Percentiles rank a stretch among this genome's conserved stretches.
Conservation (phyloP, 192 early-diverging fungal genomes). For the Geranomyces michiganensis region DNA sequence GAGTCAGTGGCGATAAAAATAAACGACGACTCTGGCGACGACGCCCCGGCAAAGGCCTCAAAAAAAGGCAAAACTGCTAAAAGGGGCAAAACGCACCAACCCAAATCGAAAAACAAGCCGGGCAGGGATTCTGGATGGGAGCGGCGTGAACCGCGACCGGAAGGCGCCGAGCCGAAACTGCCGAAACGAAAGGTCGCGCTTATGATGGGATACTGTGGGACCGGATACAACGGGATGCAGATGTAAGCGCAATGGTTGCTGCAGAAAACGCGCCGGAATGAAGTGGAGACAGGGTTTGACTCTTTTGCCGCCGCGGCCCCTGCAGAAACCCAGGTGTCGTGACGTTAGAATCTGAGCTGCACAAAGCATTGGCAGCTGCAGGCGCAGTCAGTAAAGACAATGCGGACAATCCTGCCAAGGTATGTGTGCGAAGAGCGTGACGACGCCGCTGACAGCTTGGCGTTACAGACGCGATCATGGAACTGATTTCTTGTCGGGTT, state of each 20-base stretch:
- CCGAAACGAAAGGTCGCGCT: constrained; percentile 92
- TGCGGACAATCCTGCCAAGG: constrained; percentile 65
- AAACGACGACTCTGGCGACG: too few relatives aligned
- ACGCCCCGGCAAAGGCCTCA: background rate
- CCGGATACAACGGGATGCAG: constrained; percentile 97
- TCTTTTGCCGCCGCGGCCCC: background rate
- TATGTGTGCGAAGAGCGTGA: background rate
- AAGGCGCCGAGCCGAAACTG: background rate
- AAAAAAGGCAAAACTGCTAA: background rate
- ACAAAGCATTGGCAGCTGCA: constrained; percentile 78
- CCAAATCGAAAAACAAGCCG: background rate
- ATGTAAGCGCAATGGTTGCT: constrained; percentile 55
- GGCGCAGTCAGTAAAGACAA: constrained; percentile 89
- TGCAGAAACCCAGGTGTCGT: constrained; percentile 65
- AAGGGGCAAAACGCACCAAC: background rate
- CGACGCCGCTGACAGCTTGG: too few relatives aligned
- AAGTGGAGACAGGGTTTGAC: too few relatives aligned
- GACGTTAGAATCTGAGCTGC: constrained; percentile 88
- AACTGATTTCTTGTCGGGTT: too few relatives aligned
- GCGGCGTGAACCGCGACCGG: constrained; percentile 1
- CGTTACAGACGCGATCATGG: too few relatives aligned
- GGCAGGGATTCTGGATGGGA: background rate
- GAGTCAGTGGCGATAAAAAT: too few relatives aligned
- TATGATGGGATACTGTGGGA: constrained; percentile 91
- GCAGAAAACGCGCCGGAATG: too few relatives aligned